Evolutionary conservation across 768 basidiomycete species (phyloP).

Genomic region (Agrocybe chaxingu): DNA sequence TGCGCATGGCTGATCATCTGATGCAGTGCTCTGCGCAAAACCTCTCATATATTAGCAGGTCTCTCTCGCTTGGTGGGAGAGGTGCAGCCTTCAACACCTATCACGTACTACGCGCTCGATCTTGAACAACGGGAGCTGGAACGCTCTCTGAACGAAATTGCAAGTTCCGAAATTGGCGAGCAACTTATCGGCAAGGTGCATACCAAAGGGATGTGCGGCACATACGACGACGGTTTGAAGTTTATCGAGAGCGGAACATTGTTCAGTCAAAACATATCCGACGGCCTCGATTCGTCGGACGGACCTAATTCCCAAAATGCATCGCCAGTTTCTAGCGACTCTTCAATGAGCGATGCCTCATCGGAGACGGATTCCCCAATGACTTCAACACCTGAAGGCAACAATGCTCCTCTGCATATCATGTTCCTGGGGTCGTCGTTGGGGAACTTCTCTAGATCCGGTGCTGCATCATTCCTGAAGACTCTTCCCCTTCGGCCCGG

Average conservation of each 20-base stretch:
- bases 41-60: conserved; percentile 76
- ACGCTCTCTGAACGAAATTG: conserved; percentile 71
- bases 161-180: conserved; percentile 57
- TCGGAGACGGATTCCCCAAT: conserved; percentile 25
- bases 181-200: conserved; percentile 68
- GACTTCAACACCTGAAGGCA: conserved; percentile 46
- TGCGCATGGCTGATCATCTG: background rate
- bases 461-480: conserved; percentile 69
- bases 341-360: conserved; percentile 18
- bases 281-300: conserved; percentile 13
- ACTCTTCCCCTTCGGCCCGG: conserved; percentile 75
- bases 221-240: conserved; percentile 85
- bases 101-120: conserved; percentile 91
- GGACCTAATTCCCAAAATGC: conserved; percentile 13
- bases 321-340: conserved; percentile 38
- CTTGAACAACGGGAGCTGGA: conserved; percentile 84
- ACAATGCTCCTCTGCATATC: conserved; percentile 63
- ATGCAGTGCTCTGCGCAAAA: conserved; percentile 80
- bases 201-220: conserved; percentile 85
- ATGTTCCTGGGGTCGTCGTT: conserved; percentile 91
- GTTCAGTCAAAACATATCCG: conserved; percentile 16
- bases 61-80: conserved; percentile 53
- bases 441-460: conserved; percentile 81
- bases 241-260: conserved; percentile 71
- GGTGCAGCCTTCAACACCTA: conserved; percentile 37